Conservation (phyloP, 1,284 basidiomycete genomes). For the Cutaneotrichosporon daszewskae region DNA sequence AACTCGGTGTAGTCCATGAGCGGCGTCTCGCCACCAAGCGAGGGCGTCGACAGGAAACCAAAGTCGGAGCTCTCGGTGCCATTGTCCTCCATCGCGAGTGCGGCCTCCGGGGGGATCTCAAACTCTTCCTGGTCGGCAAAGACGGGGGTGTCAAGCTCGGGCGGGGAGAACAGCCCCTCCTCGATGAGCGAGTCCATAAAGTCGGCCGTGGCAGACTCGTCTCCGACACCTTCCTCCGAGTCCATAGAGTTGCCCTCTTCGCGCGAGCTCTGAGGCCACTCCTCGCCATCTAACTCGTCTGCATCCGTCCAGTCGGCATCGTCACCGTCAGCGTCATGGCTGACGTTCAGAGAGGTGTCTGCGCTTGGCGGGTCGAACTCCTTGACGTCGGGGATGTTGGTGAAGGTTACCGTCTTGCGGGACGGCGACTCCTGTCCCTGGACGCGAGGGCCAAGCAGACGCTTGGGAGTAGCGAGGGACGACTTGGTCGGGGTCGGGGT, state of each 20-base stretch:
- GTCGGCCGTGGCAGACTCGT: slow-evolving; percentile 44
- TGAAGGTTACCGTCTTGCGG: slow-evolving; percentile 75
- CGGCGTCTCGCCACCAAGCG: slow-evolving; percentile 25
- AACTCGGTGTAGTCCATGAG: slow-evolving; percentile 15
- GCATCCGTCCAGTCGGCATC: slow-evolving; percentile 40
- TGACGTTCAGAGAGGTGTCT: slow-evolving; percentile 47
- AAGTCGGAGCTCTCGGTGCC: slow-evolving; percentile 1
- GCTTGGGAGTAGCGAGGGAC: slow-evolving; percentile 63
- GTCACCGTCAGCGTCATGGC: slow-evolving; percentile 50
- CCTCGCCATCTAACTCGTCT: slow-evolving; percentile 27
- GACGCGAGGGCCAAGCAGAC: slow-evolving; percentile 71
- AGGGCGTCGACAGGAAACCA: background rate
- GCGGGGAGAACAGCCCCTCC: slow-evolving; percentile 41
- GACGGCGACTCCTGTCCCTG: slow-evolving; percentile 50
- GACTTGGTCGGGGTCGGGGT: slow-evolving; percentile 53
- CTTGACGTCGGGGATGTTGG: slow-evolving; percentile 77
- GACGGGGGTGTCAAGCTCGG: slow-evolving; percentile 26
- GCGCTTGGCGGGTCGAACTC: slow-evolving; percentile 69
- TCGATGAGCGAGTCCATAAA: slow-evolving; percentile 46
- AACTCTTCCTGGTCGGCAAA: slow-evolving; percentile 29
- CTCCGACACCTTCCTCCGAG: slow-evolving; percentile 9
- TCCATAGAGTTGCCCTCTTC: slow-evolving; percentile 7
- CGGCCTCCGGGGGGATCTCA: slow-evolving; percentile 5
- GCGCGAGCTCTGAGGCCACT: background rate
- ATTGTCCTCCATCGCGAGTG: slow-evolving; percentile 10